Evolutionary conservation across 1,284 basidiomycete genomes (phyloP).

Genomic region (Irpex sp.): DNA sequence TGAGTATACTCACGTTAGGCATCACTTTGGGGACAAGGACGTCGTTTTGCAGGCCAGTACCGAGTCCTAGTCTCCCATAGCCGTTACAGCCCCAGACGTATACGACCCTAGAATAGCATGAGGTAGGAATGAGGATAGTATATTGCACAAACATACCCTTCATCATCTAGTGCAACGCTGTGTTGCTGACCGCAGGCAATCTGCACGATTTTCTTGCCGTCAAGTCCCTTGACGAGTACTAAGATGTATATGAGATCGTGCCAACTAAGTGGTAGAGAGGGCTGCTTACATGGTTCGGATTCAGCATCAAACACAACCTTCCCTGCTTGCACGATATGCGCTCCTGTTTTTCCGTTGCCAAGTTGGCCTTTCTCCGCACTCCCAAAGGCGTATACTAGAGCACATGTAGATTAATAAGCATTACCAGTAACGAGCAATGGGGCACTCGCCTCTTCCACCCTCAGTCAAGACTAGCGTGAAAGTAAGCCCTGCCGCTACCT

Average conservation of each 20-base stretch:
- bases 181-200: slow-evolving; percentile 89
- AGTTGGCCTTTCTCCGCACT: slow-evolving; percentile 93
- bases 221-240: slow-evolving; percentile 72
- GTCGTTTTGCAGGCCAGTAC: slow-evolving; percentile 72
- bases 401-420: neutral
- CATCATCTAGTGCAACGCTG: slow-evolving; percentile 75
- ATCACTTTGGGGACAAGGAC: slow-evolving; percentile 72
- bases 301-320: slow-evolving; percentile 84
- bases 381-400: slow-evolving; percentile 80
- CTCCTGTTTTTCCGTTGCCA: slow-evolving; percentile 88
- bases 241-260: neutral
- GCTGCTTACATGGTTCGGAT: slow-evolving; percentile 60
- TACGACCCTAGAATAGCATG: slow-evolving; percentile 45
- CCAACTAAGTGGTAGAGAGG: neutral
- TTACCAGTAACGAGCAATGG: slow-evolving; percentile 11
- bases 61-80: slow-evolving; percentile 78
- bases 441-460: slow-evolving; percentile 62
- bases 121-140: slow-evolving; percentile 3
- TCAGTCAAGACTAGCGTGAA: slow-evolving; percentile 84
- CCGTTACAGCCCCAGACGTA: slow-evolving; percentile 89
- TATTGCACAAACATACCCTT: slow-evolving; percentile 46
- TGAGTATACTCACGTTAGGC: slow-evolving; percentile 51
- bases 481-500: slow-evolving; percentile 78
- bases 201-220: slow-evolving; percentile 73
- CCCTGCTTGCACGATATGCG: slow-evolving; percentile 81